A percentile compares a stretch with the other conserved stretches of the same genome.
These are phyloP conservation scores for Leccinum subgranulosum DNA, from an alignment of 768 basidiomycete genomes.

Conservation along the genomic window DNA sequence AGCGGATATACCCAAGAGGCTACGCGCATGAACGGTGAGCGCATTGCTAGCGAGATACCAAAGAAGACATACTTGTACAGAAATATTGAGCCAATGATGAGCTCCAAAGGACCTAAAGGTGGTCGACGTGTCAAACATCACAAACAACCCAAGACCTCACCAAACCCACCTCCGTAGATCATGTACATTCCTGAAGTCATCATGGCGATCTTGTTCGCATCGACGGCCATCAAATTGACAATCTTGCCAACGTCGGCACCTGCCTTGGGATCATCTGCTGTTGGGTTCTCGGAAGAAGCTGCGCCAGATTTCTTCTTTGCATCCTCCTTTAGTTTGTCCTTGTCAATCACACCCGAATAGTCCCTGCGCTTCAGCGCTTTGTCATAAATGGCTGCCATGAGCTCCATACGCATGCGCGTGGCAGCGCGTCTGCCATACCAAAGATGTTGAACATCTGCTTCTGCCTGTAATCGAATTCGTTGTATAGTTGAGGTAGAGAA, in stretches of 20 bases:
- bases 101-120: conserved; percentile 65
- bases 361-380: conserved; percentile 84
- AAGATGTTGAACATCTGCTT: conserved; percentile 71
- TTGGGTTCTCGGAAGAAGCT: conserved; percentile 23
- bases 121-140: neutral
- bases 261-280: conserved; percentile 52
- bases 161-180: conserved; percentile 56
- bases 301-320: conserved; percentile 21
- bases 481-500: neutral
- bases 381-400: conserved; percentile 86
- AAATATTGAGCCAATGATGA: conserved; percentile 67
- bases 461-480: conserved; percentile 34
- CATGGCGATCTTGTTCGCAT: conserved; percentile 61
- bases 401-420: conserved; percentile 69
- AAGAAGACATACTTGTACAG: conserved; percentile 60
- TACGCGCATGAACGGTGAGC: conserved; percentile 30
- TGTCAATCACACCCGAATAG: conserved; percentile 71
- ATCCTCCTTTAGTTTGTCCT: conserved; percentile 35
- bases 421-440: conserved; percentile 79
- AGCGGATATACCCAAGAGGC: conserved; percentile 44
- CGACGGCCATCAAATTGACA: conserved; percentile 84
- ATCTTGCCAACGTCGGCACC: conserved; percentile 90
- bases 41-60: neutral
- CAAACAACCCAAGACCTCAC: neutral
- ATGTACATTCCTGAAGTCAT: conserved; percentile 58